A percentile compares a stretch with the other conserved stretches of the same genome.
Evolutionary conservation across 2,329 filamentous ascomycete species (phyloP).

Genomic region (Cladosporium sp.): DNA sequence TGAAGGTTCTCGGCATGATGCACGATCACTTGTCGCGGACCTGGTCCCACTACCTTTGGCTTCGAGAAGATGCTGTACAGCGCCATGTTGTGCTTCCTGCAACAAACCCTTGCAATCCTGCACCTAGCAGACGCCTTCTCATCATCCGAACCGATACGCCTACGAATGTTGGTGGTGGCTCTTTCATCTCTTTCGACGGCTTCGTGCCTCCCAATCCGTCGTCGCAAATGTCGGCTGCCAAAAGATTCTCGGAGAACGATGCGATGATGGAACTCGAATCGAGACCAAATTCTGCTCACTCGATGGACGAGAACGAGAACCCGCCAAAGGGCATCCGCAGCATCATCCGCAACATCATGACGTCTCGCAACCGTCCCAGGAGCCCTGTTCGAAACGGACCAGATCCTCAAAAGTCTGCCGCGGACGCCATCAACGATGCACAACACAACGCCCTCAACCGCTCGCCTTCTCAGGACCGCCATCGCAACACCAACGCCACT

Average conservation of each 20-base stretch:
- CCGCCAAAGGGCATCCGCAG: constrained; percentile 35
- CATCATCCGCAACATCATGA: constrained; percentile 40
- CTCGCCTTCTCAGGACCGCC: constrained; percentile 21
- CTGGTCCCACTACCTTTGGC: constrained; percentile 79
- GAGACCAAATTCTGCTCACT: constrained; percentile 33
- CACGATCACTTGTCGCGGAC: constrained; percentile 68
- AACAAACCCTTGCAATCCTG: constrained; percentile 79
- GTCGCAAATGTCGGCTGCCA: constrained; percentile 28
- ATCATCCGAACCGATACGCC: constrained; percentile 81
- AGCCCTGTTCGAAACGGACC: constrained; percentile 11
- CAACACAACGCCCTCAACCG: constrained; percentile 17
- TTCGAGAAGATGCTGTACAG: constrained; percentile 67
- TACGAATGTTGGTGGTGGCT: constrained; percentile 46
- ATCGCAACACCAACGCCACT: constrained; percentile 11
- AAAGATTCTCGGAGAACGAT: constrained; percentile 16
- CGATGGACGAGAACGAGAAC: constrained; percentile 23
- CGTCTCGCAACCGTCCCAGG: constrained; percentile 29
- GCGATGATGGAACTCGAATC: constrained; percentile 33
- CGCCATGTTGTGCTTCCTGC: constrained; percentile 63
- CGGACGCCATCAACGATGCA: constrained; percentile 18
- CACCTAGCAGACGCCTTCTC: constrained; percentile 80
- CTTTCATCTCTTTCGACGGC: constrained; percentile 67
- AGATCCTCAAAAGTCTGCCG: neutral
- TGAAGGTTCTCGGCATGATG: constrained; percentile 65
- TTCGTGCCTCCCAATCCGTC: constrained; percentile 46